phyloP scores from a whole-genome alignment of 306 rosid genomes.

The Rosa persica region DNA sequence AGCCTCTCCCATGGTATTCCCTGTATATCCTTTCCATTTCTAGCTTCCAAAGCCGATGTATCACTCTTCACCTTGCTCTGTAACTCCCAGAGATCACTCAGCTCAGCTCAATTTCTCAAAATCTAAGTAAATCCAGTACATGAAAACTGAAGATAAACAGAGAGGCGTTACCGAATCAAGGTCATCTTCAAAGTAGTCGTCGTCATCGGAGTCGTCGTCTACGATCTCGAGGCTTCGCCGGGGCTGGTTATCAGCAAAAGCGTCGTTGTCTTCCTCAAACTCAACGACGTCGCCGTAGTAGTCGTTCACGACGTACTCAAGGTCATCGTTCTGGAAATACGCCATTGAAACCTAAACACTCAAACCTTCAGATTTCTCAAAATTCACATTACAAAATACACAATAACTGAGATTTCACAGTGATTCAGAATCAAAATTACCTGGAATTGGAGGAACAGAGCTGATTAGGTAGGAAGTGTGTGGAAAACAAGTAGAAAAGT shows the following conservation, averaged over 20 bases:
- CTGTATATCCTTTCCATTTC: constrained; percentile 87
- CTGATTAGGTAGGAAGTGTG: neutral
- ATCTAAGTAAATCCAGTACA: neutral
- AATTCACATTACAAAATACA: neutral
- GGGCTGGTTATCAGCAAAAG: constrained; percentile 28
- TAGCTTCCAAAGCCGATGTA: constrained; percentile 73
- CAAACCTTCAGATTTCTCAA: neutral
- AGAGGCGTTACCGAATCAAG: constrained; percentile 40
- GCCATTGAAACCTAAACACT: constrained; percentile 44
- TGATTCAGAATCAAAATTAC: neutral
- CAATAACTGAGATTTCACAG: neutral
- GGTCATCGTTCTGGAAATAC: constrained; percentile 66
- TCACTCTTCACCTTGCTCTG: constrained; percentile 50
- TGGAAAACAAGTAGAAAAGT: constrained; percentile 21
- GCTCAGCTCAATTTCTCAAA: too few relatives aligned
- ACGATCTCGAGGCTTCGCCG: constrained; percentile 9
- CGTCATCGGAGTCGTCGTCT: constrained; percentile 39
- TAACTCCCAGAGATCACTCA: too few relatives aligned
- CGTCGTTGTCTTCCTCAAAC: constrained; percentile 43
- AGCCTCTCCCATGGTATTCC: constrained; percentile 98
- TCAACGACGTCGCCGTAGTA: constrained; percentile 45
- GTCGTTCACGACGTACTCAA: constrained; percentile 49
- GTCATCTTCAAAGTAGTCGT: constrained; percentile 53
- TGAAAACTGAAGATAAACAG: neutral
- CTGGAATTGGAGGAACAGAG: neutral